Evolutionary conservation across 2,329 filamentous ascomycete genomes (phyloP), one percentile per base, ranked within the genome.

Genomic region (Lecanicillium sp.): DNA sequence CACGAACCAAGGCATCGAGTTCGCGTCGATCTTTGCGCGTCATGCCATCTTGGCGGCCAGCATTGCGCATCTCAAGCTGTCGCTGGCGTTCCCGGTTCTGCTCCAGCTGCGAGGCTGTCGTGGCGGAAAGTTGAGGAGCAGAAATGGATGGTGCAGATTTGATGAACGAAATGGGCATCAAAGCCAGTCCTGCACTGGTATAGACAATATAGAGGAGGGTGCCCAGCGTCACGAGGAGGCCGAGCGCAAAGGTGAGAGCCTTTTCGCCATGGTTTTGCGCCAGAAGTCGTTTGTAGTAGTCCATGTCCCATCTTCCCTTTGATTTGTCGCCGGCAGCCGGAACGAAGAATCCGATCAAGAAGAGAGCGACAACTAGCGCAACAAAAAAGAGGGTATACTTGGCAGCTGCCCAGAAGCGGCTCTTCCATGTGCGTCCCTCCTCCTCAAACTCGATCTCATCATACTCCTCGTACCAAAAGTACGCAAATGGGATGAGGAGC

Each of bases 381-480:
- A 97, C 64, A 59, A 97, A 97, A 44, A 79, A 82, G 36, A 89
- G 65, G 1, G 92, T 96, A 65, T 96, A 97, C 64, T 94, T 95
- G 57, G 86, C 68, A 4, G 92, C 87, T n/a, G 81, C 81, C 74
- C 81, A 82, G 44, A 97, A 73, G 39, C 87, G 77, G 53, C 79
- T 75, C 6, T 71, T 72, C 42, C 83, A 61, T 3, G 84, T 83
- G 57, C 89, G 81, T 20, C 77, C 79, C 22, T 87, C 85, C 52
- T 94, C 86, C 52, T 94, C 86, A 25, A 82, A 74, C 44, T 88
- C 88, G 15, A 90, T 81, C 63, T 96, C 88, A 53, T 96, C 90
- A 49, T 94, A 94, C 61, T 97, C 92, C 60, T 98, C 92, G 55
- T 94, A 92, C 79, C 84, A 96, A 60, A 98, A 98, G 67, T 98